Percentiles rank a stretch among this genome's conserved stretches.
Evolutionary conservation across 169 alveolate species (phyloP).

Genomic region (Plasmodium blacklocki): DNA sequence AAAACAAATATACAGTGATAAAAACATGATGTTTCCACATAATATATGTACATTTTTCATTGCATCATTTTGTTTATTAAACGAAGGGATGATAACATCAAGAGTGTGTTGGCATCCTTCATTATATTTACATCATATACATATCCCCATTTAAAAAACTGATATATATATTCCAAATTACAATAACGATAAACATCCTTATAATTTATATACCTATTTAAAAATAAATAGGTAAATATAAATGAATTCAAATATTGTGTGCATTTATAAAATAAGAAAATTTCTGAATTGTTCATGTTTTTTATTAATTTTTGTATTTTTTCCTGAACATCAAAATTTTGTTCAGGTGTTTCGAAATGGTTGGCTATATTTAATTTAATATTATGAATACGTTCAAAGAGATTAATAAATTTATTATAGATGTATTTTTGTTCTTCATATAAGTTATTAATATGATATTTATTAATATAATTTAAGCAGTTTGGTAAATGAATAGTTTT

Average conservation of each 20-base stretch:
- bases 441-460: slow-evolving; percentile 46
- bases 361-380: slow-evolving; percentile 55
- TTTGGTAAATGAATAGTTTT: slow-evolving; percentile 40
- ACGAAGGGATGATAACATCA: slow-evolving; percentile 39
- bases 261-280: slow-evolving; percentile 70
- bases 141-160: slow-evolving; percentile 66
- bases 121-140: slow-evolving; percentile 50
- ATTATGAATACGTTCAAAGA: slow-evolving; percentile 58
- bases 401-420: slow-evolving; percentile 16
- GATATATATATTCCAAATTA: slow-evolving; percentile 66
- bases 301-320: slow-evolving; percentile 45
- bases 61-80: slow-evolving; percentile 10
- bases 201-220: slow-evolving; percentile 37
- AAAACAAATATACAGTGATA: too few relatives aligned
- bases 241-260: slow-evolving; percentile 71
- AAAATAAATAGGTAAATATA: slow-evolving; percentile 55
- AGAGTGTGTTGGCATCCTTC: slow-evolving; percentile 45
- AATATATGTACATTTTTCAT: not conserved
- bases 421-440: slow-evolving; percentile 48
- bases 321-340: slow-evolving; percentile 46
- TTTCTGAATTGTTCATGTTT: slow-evolving; percentile 73
- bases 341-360: slow-evolving; percentile 71
- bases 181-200: slow-evolving; percentile 63
- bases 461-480: slow-evolving; percentile 55
- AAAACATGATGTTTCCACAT: not conserved